These are phyloP conservation scores for Acanthamoeba lenticulata DNA, from an alignment of 208 protist genomes.

Conservation along the genomic window DNA sequence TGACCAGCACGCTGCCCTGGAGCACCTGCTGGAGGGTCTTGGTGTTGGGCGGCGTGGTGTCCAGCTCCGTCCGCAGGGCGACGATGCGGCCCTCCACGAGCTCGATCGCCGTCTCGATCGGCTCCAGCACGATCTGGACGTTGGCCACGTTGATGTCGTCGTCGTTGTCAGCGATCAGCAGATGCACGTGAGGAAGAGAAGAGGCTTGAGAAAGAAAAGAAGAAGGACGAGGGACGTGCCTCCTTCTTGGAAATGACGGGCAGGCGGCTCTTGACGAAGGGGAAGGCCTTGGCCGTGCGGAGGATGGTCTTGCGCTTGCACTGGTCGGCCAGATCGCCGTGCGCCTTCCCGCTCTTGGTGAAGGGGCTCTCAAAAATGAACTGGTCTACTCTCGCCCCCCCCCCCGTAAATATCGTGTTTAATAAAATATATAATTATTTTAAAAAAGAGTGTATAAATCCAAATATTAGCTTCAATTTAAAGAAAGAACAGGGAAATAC, in stretches of 20 bases:
- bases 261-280: constrained; percentile 81
- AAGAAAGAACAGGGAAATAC: not conserved
- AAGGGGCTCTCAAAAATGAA: constrained; percentile 86
- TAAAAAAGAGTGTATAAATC: not conserved
- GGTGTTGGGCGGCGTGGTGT: constrained; percentile 49
- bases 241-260: constrained; percentile 72
- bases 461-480: not conserved
- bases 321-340: constrained; percentile 81
- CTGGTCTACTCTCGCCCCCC: not conserved
- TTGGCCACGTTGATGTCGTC: not conserved
- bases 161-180: not conserved
- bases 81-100: constrained; percentile 38
- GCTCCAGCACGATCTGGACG: constrained; percentile 36
- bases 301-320: constrained; percentile 85
- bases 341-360: constrained; percentile 79
- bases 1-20: constrained; percentile 51
- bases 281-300: constrained; percentile 75
- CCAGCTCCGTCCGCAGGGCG: not conserved
- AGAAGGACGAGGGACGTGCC: constrained; percentile 27
- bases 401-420: not conserved
- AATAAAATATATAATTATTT: not conserved
- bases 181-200: constrained; percentile 69
- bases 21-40: constrained; percentile 41
- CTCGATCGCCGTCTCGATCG: constrained; percentile 59
- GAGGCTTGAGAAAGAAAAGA: constrained; percentile 76